phyloP scores from a whole-genome alignment of 2,329 filamentous ascomycete genomes.

The Massarina eburnea region DNA sequence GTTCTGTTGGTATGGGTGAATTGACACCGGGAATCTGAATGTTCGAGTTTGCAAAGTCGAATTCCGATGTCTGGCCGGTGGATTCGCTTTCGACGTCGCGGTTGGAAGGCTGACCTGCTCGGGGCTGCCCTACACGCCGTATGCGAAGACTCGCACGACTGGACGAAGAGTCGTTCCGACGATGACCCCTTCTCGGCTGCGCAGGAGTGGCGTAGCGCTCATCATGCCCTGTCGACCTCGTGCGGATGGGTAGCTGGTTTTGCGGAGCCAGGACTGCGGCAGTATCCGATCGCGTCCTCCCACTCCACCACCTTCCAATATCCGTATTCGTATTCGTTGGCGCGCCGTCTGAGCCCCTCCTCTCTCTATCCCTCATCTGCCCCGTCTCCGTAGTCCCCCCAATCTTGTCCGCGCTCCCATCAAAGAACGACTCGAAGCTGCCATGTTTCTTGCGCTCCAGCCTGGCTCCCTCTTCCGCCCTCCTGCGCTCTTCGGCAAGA shows the following conservation, averaged over 20 bases:
- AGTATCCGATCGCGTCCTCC: conserved; percentile 30
- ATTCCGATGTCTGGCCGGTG: conserved; percentile 28
- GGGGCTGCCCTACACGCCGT: conserved; percentile 16
- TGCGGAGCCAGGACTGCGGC: conserved; percentile 22
- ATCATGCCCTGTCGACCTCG: conserved; percentile 22
- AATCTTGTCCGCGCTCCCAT: conserved; percentile 56
- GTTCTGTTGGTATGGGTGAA: conserved; percentile 31
- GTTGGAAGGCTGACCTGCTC: conserved; percentile 11
- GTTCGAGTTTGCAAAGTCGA: conserved; percentile 27
- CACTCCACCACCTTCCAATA: conserved; percentile 9
- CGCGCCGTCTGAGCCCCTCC: conserved; percentile 17
- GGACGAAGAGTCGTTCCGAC: conserved; percentile 36
- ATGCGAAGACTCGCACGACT: conserved; percentile 41
- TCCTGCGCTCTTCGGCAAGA: conserved; percentile 10
- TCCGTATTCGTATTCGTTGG: conserved; percentile 11
- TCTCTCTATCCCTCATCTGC: conserved; percentile 14
- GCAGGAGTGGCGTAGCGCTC: conserved; percentile 21
- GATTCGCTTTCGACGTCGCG: conserved; percentile 26
- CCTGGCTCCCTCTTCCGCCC: conserved; percentile 9
- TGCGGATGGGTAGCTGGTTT: conserved; percentile 26
- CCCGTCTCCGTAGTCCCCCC: conserved; percentile 40
- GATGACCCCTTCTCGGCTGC: conserved; percentile 18
- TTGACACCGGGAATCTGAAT: conserved; percentile 41
- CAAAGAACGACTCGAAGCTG: conserved; percentile 63
- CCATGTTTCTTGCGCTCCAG: conserved; percentile 45